Percentiles rank a stretch among this genome's conserved stretches.
Conservation (phyloP, 2,329 filamentous ascomycete species). For the Penicillium sp. region DNA sequence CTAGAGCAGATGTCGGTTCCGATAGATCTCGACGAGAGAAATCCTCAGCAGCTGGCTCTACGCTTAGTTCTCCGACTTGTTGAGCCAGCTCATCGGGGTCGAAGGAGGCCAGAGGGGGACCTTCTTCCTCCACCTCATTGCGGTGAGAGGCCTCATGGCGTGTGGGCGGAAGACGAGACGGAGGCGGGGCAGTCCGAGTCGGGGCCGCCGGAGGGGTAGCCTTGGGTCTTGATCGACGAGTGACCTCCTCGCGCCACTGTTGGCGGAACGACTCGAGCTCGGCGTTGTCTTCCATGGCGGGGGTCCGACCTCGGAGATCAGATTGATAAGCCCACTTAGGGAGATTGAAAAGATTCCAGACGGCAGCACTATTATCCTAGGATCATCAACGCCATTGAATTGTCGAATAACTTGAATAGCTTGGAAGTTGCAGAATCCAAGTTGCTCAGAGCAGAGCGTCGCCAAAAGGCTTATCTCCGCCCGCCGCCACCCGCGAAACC, state of each 20-base stretch:
- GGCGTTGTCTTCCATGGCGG: conserved; percentile 52
- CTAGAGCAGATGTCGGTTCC: conserved; percentile 75
- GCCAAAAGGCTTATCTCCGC: conserved; percentile 25
- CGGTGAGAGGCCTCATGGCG: conserved; percentile 40
- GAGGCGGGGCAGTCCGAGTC: conserved; percentile 21
- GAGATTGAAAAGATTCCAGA: conserved; percentile 1
- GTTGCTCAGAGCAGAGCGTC: background rate
- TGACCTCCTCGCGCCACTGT: conserved; percentile 83
- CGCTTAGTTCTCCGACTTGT: conserved; percentile 37
- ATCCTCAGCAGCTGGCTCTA: conserved; percentile 37
- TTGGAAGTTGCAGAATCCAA: conserved; percentile 6
- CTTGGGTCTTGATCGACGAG: conserved; percentile 45
- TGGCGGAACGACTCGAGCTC: conserved; percentile 85
- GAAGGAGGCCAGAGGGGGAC: conserved; percentile 23
- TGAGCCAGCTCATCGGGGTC: conserved; percentile 36
- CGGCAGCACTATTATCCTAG: background rate
- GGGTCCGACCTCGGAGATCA: conserved; percentile 27
- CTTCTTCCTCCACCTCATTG: conserved; percentile 41
- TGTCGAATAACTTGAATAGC: background rate
- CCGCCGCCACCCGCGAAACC: conserved; percentile 27
- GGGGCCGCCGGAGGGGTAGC: conserved; percentile 15
- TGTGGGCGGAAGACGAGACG: conserved; percentile 38
- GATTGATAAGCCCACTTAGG: conserved; percentile 27
- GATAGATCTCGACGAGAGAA: conserved; percentile 33
- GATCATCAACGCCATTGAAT: conserved; percentile 8